Evolutionary conservation across 352 stramenopile genomes (phyloP), one percentile per base, ranked within the genome.

Genomic region (Globisporangium megalacanthum): DNA sequence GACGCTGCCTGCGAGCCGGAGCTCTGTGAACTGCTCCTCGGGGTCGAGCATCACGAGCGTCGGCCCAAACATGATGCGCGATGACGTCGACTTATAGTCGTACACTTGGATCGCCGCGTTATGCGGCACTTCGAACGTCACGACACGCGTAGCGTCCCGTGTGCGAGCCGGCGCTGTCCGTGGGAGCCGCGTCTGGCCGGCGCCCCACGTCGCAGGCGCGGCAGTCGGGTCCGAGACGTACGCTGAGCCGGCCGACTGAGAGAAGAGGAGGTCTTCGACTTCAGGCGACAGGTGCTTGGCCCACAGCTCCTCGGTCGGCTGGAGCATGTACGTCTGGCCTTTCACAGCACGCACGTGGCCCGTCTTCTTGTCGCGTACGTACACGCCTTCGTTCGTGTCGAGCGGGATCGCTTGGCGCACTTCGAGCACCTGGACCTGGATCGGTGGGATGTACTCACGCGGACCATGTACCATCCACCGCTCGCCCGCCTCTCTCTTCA

Each of bases 31-130:
- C 51, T 92, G 83, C 62, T 92, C 83, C 31, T 92, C 83, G 1
- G 83, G 83, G 17, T 86, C 79, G 9, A 92, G 68, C 83, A 92
- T 92, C 17, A 89, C 80, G 0, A 92, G 64, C 6, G 79, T 89
- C 20, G 83, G 83, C 0, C 83, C 83, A 64, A 92, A 92, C 56
- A 90, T 68, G 41, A 92, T 92, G 33, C 83, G 79, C 2, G 79
- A 90, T 35, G 73, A 86, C 22, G 79, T 90, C 44, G 79, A 89
- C 62, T 88, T 89, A 69, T 90, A 92, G 68, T 92, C 80, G 60
- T 92, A 92, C 9, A 92, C 77, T 62, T 92, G 83, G 4, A 92
- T 84, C 20, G 79, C 83, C 14, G 79, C 78, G 20, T 92, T 92
- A 69, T 92, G 83, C 3, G 83, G 80, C 20, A 92, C 83, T 63